Percentiles rank a stretch among this genome's conserved stretches.
Evolutionary conservation across 2,329 filamentous ascomycete genomes (phyloP).

Genomic region (Penicillium sp.): DNA sequence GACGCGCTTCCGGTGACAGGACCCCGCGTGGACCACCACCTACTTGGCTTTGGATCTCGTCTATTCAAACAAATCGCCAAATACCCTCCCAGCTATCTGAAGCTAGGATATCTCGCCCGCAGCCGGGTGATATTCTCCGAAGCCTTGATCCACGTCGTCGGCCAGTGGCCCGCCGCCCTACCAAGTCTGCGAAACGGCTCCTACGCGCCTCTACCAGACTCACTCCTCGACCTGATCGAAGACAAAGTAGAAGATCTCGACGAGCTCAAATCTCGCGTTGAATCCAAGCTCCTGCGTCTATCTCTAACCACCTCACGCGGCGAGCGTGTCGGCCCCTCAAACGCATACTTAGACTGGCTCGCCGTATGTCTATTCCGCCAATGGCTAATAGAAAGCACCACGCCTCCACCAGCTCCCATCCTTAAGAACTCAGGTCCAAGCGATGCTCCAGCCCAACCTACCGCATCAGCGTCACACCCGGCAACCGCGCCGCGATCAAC

Average conservation of each 20-base stretch:
- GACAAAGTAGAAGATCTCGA: conserved; percentile 92
- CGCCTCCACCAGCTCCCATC: conserved; percentile 61
- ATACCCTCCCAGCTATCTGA: conserved; percentile 88
- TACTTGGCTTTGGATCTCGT: conserved; percentile 84
- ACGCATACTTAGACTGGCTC: conserved; percentile 85
- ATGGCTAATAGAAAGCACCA: conserved; percentile 89
- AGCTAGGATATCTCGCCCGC: conserved; percentile 80
- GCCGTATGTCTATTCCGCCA: conserved; percentile 83
- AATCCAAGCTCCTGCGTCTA: conserved; percentile 77
- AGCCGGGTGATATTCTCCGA: conserved; percentile 82
- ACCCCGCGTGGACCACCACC: conserved; percentile 86
- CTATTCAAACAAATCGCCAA: conserved; percentile 97
- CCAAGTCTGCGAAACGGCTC: conserved; percentile 65
- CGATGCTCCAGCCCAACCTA: conserved; percentile 7
- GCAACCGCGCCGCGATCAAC: conserved; percentile 22
- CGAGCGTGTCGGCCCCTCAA: conserved; percentile 76
- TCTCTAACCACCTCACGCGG: conserved; percentile 74
- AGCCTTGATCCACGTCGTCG: conserved; percentile 88
- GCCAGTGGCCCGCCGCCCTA: conserved; percentile 83
- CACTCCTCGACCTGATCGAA: conserved; percentile 83
- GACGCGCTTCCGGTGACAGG: conserved; percentile 85
- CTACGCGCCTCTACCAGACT: conserved; percentile 61
- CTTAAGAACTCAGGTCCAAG: conserved; percentile 32
- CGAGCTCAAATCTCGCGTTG: conserved; percentile 74
- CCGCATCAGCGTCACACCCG: conserved; percentile 9